Evolutionary conservation across 768 basidiomycete genomes (phyloP).

Genomic region (Russula griseocarnosa): DNA sequence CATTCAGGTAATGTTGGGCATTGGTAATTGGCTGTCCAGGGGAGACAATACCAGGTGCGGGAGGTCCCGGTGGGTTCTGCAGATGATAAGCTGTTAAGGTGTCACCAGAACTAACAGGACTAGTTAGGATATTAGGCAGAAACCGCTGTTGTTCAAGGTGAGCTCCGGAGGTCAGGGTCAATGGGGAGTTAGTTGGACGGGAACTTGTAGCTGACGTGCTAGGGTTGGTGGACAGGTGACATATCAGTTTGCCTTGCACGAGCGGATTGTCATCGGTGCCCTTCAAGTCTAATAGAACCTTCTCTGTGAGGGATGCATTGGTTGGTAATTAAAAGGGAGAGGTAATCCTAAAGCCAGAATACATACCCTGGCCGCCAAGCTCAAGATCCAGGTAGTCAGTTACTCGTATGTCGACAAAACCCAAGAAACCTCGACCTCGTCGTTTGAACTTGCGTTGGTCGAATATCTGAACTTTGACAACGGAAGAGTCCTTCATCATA

Average conservation of each 20-base stretch:
- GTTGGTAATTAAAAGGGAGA: not conserved
- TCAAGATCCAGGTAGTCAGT: constrained; percentile 89
- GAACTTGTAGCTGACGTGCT: constrained; percentile 77
- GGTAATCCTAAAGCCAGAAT: too few species aligned
- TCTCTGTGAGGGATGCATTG: constrained; percentile 47
- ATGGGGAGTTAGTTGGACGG: constrained; percentile 61
- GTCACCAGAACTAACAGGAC: constrained; percentile 39
- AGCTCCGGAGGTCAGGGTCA: constrained; percentile 48
- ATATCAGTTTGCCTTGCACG: constrained; percentile 95
- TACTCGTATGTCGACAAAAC: constrained; percentile 93
- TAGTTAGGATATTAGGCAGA: constrained; percentile 32
- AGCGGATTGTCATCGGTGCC: constrained; percentile 97
- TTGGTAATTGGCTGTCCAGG: constrained; percentile 35
- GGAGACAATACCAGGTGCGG: constrained; percentile 38
- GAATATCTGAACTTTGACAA: constrained; percentile 96
- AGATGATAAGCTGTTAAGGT: constrained; percentile 27
- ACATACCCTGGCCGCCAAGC: constrained; percentile 84
- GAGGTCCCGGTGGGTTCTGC: constrained; percentile 29
- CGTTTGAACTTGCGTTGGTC: constrained; percentile 99
- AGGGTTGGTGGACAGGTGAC: constrained; percentile 94
- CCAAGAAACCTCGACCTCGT: constrained; percentile 95
- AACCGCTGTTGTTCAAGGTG: constrained; percentile 31
- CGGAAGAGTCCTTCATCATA: constrained; percentile 94
- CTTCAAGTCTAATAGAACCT: constrained; percentile 93
- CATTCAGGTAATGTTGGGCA: constrained; percentile 78